Evolutionary conservation across 208 protist species (phyloP), one percentile per base, ranked within the genome.

Genomic region (Trypanosomatidae sp.): DNA sequence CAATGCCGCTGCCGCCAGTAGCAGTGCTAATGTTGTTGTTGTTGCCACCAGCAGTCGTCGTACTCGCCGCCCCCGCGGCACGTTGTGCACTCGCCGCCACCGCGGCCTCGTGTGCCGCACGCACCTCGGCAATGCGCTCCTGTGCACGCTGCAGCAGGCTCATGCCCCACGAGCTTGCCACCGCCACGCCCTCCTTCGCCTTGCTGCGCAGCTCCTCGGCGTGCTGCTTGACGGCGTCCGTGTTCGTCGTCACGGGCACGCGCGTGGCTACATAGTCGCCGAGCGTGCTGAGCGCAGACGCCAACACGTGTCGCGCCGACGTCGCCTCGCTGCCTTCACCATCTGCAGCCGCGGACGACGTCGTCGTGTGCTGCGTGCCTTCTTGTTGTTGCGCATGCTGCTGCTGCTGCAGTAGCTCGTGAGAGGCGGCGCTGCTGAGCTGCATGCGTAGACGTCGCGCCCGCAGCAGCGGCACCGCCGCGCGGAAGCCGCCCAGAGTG

Each of bases 121-220:
- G 43, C 6, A 51, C 62, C 11, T 60, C 65, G 13, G 37, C 30
- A 27, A 81, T 46, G 24, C 61, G 51, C 25, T 88, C 71, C 43
- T 77, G 55, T 11, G 82, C 28, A 7, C 57, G 55, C 39, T 76
- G 53, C 43, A 88, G 49, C 37, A 84, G 23, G 7, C 64, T 59
- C 64, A 46, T 60, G 4, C 84, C 84, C 79, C 84, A 92, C n/a
- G 66, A 52, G 2, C 58, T 59, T 25, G 68, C 83, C 1, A 66
- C 63, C 20, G 48, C 22, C 13, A 85, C 41, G 20, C 53, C 40
- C 28, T 67, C 65, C 60, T 68, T 67, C 22, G 78, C 77, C 42
- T 70, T 71, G 2, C 43, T 48, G 4, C 59, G 43, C 3, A 88
- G 25, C 26, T 78, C 74, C 53, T 68, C 61, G 20, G 73, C 76